These are phyloP conservation scores for Wickerhamomyces ciferrii DNA, from an alignment of 805 yeast genomes.

Conservation along the genomic window DNA sequence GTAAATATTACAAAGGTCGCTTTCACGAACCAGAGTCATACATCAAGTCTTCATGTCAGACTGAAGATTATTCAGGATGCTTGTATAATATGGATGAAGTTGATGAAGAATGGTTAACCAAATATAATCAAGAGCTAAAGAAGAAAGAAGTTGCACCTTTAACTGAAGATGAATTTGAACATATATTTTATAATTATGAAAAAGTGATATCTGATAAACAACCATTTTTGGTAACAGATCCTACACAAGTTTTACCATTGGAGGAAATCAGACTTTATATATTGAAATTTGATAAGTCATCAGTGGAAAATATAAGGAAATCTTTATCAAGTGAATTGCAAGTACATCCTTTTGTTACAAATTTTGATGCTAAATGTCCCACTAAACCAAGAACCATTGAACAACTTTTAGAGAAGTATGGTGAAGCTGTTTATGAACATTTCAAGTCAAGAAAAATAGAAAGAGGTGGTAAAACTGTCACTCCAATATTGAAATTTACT, in stretches of 20 bases:
- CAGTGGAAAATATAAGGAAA: slow-evolving; percentile 54
- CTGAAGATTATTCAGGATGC: slow-evolving; percentile 89
- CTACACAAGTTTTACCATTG: slow-evolving; percentile 63
- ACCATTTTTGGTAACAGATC: slow-evolving; percentile 85
- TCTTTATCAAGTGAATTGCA: slow-evolving; percentile 51
- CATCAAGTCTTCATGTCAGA: slow-evolving; percentile 87
- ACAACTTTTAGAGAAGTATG: slow-evolving; percentile 51
- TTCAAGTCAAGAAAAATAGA: slow-evolving; percentile 74
- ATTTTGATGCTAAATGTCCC: slow-evolving; percentile 40
- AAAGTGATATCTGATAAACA: slow-evolving; percentile 71
- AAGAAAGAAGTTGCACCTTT: slow-evolving; percentile 28
- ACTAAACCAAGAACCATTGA: slow-evolving; percentile 38
- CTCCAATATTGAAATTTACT: slow-evolving; percentile 70
- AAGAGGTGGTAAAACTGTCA: slow-evolving; percentile 63
- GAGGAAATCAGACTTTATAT: slow-evolving; percentile 60
- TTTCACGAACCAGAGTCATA: slow-evolving; percentile 74
- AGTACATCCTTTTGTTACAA: slow-evolving; percentile 51
- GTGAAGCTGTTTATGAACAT: slow-evolving; percentile 66
- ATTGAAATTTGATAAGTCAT: slow-evolving; percentile 35
- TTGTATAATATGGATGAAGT: slow-evolving; percentile 86
- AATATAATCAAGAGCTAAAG: slow-evolving; percentile 30
- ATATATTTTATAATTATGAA: slow-evolving; percentile 70
- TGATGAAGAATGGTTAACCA: slow-evolving; percentile 64
- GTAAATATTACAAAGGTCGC: slow-evolving; percentile 59
- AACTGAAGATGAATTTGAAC: slow-evolving; percentile 83